These are phyloP conservation scores for Rhododendron griersonianum DNA, from an alignment of 148 eudicot species.

Conservation along the genomic window DNA sequence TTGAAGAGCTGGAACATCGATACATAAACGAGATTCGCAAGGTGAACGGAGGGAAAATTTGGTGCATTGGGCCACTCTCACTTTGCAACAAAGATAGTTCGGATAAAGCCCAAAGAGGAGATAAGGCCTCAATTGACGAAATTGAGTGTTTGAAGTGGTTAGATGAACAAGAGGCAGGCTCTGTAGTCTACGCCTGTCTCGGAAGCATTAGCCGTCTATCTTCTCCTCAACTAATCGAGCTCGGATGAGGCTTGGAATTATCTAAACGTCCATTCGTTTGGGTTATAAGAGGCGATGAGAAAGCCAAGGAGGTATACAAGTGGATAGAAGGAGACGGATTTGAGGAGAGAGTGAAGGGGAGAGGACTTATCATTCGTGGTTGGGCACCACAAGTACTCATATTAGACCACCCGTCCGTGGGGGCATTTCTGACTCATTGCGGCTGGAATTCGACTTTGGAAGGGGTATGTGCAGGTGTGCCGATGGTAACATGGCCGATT, in stretches of 20 bases:
- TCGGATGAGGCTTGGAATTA: conserved; percentile 34
- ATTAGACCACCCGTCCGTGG: conserved; percentile 18
- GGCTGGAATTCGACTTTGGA: conserved; percentile 33
- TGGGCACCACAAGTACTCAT: conserved; percentile 34
- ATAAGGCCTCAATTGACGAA: conserved; percentile 16
- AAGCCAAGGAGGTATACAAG: neutral
- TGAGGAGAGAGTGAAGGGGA: conserved; percentile 10
- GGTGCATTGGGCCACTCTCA: conserved; percentile 53
- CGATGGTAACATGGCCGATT: conserved; percentile 26
- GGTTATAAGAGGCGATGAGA: neutral
- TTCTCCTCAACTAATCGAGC: conserved; percentile 29
- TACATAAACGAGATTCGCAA: conserved; percentile 24
- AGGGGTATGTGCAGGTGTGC: conserved; percentile 22
- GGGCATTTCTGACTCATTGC: conserved; percentile 27
- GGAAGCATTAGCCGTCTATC: conserved; percentile 26
- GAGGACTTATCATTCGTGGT: conserved; percentile 20
- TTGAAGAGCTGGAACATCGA: conserved; percentile 31
- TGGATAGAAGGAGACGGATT: conserved; percentile 11
- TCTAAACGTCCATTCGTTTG: neutral
- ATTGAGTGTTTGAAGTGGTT: conserved; percentile 29
- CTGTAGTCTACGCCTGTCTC: conserved; percentile 41
- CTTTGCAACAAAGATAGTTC: conserved; percentile 20
- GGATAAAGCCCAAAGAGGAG: conserved; percentile 34
- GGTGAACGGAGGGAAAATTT: conserved; percentile 25
- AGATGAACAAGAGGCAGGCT: conserved; percentile 18